These are phyloP conservation scores for Camelina hispida DNA, from an alignment of 345 rosid species.

Conservation along the genomic window DNA sequence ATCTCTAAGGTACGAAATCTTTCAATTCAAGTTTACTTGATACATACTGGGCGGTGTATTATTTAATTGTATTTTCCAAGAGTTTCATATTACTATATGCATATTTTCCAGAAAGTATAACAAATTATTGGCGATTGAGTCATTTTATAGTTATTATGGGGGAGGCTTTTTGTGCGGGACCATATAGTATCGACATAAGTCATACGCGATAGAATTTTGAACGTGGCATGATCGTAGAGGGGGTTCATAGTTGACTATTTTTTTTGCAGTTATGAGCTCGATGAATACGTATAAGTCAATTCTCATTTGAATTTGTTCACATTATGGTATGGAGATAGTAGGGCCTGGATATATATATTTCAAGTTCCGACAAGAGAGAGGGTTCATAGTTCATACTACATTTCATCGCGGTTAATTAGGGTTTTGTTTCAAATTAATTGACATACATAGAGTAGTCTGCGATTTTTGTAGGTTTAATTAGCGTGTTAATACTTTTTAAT, in stretches of 20 bases:
- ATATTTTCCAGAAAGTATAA: conserved; percentile 5
- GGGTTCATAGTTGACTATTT: conserved; percentile 36
- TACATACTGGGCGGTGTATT: conserved; percentile 34
- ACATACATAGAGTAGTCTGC: conserved; percentile 3
- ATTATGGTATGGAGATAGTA: conserved; percentile 38
- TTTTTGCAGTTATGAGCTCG: conserved; percentile 32
- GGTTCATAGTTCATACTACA: conserved; percentile 5
- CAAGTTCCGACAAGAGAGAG: conserved; percentile 4
- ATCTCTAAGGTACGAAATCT: conserved; percentile 36
- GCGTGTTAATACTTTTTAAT: not conserved
- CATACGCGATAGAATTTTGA: conserved; percentile 29
- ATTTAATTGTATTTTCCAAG: conserved; percentile 8
- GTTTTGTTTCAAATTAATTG: not conserved
- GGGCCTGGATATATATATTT: conserved; percentile 14
- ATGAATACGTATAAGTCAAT: conserved; percentile 36
- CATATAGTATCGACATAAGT: conserved; percentile 18
- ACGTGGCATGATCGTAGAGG: conserved; percentile 44
- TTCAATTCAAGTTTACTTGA: conserved; percentile 38
- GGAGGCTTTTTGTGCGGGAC: conserved; percentile 37
- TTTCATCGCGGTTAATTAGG: not conserved
- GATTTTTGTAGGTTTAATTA: not conserved
- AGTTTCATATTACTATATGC: conserved; percentile 13
- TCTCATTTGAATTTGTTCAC: conserved; percentile 43
- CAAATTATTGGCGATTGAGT: conserved; percentile 41
- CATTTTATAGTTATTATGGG: conserved; percentile 28